Percentiles rank a stretch among this genome's conserved stretches.
Conservation (phyloP, 768 basidiomycete genomes). For the Botryobasidium botryosum region DNA sequence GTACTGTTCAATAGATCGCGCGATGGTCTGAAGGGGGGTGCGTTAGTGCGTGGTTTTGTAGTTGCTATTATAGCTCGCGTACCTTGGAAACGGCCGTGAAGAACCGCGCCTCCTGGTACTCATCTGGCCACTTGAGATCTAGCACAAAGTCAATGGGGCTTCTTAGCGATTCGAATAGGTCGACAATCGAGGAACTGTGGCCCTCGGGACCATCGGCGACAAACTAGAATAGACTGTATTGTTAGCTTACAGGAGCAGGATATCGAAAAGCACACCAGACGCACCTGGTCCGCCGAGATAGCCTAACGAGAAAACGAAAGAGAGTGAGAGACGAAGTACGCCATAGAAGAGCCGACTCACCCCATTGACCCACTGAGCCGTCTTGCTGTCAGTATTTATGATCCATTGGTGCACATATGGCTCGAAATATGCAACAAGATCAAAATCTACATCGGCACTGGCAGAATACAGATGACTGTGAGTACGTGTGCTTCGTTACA, state of each 20-base stretch:
- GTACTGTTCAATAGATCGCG: constrained; percentile 84
- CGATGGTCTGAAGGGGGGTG: constrained; percentile 46
- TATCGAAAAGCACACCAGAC: constrained; percentile 6
- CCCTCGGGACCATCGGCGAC: constrained; percentile 63
- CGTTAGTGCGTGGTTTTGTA: neutral
- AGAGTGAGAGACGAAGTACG: neutral
- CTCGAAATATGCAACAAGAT: constrained; percentile 66
- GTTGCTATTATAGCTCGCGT: too few species aligned
- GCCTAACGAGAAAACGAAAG: constrained; percentile 29
- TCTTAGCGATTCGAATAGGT: constrained; percentile 85
- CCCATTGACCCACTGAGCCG: constrained; percentile 84
- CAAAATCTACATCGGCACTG: constrained; percentile 31
- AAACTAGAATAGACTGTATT: constrained; percentile 30
- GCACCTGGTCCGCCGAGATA: constrained; percentile 66
- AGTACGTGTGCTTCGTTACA: too few species aligned
- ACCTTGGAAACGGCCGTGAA: constrained; percentile 82
- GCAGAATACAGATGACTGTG: neutral
- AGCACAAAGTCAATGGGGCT: constrained; percentile 80
- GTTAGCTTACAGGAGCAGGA: neutral
- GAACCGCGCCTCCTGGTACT: constrained; percentile 76
- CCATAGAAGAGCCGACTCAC: constrained; percentile 35
- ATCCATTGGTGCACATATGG: constrained; percentile 82
- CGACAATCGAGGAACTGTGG: constrained; percentile 93
- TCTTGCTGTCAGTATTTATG: constrained; percentile 73
- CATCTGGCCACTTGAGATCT: constrained; percentile 84